Evolutionary conservation across 176 grass and related monocot species (phyloP), one percentile per base, ranked within the genome.

Genomic region (Rhynchospora pubera): DNA sequence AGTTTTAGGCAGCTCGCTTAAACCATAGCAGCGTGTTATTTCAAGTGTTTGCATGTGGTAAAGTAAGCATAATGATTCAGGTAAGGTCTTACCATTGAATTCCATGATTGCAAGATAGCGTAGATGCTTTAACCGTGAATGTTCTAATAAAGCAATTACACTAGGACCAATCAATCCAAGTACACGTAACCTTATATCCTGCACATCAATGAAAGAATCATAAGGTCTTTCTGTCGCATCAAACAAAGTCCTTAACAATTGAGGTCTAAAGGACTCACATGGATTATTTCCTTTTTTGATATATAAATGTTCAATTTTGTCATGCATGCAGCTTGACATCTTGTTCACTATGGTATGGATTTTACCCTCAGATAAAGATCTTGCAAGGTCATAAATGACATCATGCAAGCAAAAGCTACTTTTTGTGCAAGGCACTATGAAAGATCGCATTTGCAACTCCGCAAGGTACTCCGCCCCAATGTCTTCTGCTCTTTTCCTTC

Each of bases 371-470:
- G 83, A 56, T 16, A 84, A 19, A 18, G 69, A 77, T 65, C 26
- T 44, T 64, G 83, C 68, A 19, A 84, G 65, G 65, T 84, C 83
- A 77, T 84, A 67, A 16, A 84, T 78, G 15, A 84, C 43, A 78
- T 72, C 65, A 51, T 84, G 83, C 83, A 84, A 61, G 1, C 7
- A 46, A 13, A 60, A 84, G 45, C 24, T 60, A 50, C 21, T 4
- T 21, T 64, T 75, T 32, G 59, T 8, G 53, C 42, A 14, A 18
- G 12, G 21, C 62, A 61, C 45, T 75, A 85, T 46, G 34, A 63
- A 85, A 21, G 71, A 62, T 26, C 70, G 19, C 13, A 16, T 52
- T 18, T 69, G 46, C 30, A 84, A 50, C 52, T 84, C 68, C 51
- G 76, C 18, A 64, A 84, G 71, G 26, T 77, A 84, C 24, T 72